Evolutionary conservation across 768 basidiomycete species (phyloP).

Genomic region (Peribolospora kevripleyi): DNA sequence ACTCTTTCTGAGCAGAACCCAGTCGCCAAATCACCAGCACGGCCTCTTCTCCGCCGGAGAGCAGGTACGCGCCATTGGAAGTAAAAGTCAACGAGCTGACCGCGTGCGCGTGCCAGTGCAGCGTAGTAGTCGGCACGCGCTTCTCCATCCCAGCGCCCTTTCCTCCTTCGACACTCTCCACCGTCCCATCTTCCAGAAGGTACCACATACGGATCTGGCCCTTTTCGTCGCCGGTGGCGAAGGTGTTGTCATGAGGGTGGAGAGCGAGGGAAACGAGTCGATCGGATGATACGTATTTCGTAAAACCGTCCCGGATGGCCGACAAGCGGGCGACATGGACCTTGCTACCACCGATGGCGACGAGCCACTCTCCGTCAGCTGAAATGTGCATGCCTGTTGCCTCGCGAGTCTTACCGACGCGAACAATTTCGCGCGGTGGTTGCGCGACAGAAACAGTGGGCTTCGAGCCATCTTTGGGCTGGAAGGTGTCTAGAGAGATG

Average conservation of each 20-base stretch:
- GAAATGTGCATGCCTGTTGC: slow-evolving; percentile 46
- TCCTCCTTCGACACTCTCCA: slow-evolving; percentile 32
- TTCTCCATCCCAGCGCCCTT: slow-evolving; percentile 21
- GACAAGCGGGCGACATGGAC: slow-evolving; percentile 36
- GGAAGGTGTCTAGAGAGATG: too few relatives aligned
- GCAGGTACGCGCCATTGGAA: slow-evolving; percentile 65
- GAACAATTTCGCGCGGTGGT: slow-evolving; percentile 29
- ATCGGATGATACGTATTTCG: slow-evolving; percentile 61
- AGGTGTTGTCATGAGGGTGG: slow-evolving; percentile 74
- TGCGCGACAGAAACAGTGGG: slow-evolving; percentile 12
- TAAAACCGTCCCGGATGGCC: slow-evolving; percentile 20
- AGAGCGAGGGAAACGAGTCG: slow-evolving; percentile 58
- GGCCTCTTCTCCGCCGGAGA: slow-evolving; percentile 85
- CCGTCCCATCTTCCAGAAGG: slow-evolving; percentile 35
- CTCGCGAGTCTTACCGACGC: slow-evolving; percentile 42
- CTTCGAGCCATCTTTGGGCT: too few relatives aligned
- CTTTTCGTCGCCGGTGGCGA: slow-evolving; percentile 74
- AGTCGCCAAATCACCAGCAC: slow-evolving; percentile 96
- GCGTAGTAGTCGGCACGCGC: slow-evolving; percentile 52
- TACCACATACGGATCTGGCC: slow-evolving; percentile 82
- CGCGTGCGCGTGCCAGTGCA: slow-evolving; percentile 95
- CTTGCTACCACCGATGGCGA: slow-evolving; percentile 48
- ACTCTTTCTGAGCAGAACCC: slow-evolving; percentile 66
- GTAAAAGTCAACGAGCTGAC: slow-evolving; percentile 71
- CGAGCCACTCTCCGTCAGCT: slow-evolving; percentile 49